These are phyloP conservation scores for Kodamaea ohmeri DNA, from an alignment of 1,139 yeast genomes.

Conservation along the genomic window DNA sequence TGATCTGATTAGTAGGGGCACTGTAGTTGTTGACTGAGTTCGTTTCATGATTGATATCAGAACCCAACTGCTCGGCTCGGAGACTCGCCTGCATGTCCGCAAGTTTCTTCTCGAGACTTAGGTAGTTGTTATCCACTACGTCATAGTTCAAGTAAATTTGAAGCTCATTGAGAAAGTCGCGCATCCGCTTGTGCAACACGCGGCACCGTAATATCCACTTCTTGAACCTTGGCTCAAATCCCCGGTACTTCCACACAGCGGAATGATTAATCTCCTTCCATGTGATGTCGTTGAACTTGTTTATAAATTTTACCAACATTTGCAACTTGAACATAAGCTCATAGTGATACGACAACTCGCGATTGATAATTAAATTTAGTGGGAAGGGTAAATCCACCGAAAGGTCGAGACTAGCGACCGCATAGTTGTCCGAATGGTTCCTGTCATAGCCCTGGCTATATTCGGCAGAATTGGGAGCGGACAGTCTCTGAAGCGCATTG, in stretches of 20 bases:
- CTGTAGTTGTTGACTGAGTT: conserved; percentile 18
- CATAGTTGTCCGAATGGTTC: conserved; percentile 43
- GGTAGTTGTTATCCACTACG: conserved; percentile 60
- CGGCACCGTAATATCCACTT: conserved; percentile 61
- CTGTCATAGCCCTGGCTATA: conserved; percentile 29
- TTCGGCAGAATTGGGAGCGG: conserved; percentile 1
- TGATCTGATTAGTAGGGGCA: conserved; percentile 29
- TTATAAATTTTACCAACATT: conserved; percentile 59
- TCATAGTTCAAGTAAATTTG: conserved; percentile 57
- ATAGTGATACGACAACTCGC: conserved; percentile 71
- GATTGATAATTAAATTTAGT: conserved; percentile 66
- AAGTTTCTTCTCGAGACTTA: conserved; percentile 32
- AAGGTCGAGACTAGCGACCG: conserved; percentile 51
- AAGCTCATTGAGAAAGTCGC: conserved; percentile 55
- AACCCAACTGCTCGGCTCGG: conserved; percentile 15
- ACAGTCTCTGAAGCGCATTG: conserved; percentile 29
- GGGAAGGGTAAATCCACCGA: conserved; percentile 83
- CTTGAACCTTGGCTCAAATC: conserved; percentile 39
- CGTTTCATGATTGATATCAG: conserved; percentile 14
- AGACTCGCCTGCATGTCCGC: conserved; percentile 18
- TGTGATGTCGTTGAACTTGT: conserved; percentile 56
- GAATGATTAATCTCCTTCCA: conserved; percentile 76
- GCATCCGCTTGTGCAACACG: conserved; percentile 60
- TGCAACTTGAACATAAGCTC: conserved; percentile 78
- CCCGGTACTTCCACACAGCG: conserved; percentile 59